A percentile compares a stretch with the other conserved stretches of the same genome.
Conservation (phyloP, 2,329 filamentous ascomycete genomes). For the Nothomitra cinnamomea region DNA sequence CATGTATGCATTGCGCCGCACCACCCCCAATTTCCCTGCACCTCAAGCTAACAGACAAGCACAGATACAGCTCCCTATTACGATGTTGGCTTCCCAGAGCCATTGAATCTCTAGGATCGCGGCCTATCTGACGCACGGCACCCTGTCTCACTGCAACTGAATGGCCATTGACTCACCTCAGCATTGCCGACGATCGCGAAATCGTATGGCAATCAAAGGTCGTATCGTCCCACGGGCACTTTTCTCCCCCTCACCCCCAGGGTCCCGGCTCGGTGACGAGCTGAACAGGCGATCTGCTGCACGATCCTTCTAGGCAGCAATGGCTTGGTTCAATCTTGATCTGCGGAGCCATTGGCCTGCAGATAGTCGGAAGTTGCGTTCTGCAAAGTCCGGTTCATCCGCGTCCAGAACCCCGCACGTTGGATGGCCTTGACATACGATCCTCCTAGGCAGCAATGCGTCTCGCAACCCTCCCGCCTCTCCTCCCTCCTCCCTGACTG, state of each 20-base stretch:
- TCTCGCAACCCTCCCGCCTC: background rate
- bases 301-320: background rate
- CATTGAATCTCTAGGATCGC: too few relatives aligned
- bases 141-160: background rate
- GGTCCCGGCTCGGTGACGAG: background rate
- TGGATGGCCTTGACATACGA: background rate
- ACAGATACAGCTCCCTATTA: background rate
- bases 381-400: background rate
- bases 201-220: background rate
- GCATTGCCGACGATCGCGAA: background rate
- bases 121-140: background rate
- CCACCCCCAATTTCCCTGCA: background rate
- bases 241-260: background rate
- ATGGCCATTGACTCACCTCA: background rate
- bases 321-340: background rate
- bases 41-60: background rate
- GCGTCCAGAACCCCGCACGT: background rate
- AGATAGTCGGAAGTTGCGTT: background rate
- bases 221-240: background rate
- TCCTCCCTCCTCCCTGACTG: background rate
- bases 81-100: background rate
- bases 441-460: background rate
- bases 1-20: background rate
- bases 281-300: background rate
- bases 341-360: background rate